A percentile compares a stretch with the other conserved stretches of the same genome.
Evolutionary conservation across 78 protist genomes (phyloP).

Genomic region (Trichosphaerium sp.): DNA sequence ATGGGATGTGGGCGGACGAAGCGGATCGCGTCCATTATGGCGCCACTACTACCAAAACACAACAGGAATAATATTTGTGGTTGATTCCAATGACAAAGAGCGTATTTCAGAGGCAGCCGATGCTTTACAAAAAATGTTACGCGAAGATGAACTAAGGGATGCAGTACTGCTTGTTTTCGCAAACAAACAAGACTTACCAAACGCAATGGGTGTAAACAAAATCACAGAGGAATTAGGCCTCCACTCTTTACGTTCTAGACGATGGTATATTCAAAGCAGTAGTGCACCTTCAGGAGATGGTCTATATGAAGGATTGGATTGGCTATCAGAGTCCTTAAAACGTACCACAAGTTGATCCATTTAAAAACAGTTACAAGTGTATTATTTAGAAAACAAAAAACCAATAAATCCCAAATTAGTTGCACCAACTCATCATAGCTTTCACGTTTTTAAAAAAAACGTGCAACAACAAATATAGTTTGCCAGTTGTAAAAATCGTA

Average conservation of each 20-base stretch:
- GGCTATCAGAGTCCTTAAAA: too few relatives aligned
- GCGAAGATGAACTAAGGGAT: constrained; percentile 60
- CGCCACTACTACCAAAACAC: constrained; percentile 48
- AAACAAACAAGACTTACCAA: constrained; percentile 73
- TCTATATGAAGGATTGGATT: too few relatives aligned
- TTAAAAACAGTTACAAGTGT: too few relatives aligned
- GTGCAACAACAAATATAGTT: too few relatives aligned
- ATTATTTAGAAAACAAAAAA: too few relatives aligned
- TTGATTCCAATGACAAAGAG: constrained; percentile 57
- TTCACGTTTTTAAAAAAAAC: too few relatives aligned
- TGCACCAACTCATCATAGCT: too few relatives aligned
- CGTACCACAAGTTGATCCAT: too few relatives aligned
- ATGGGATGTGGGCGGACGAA: constrained; percentile 87
- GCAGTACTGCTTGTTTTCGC: constrained; percentile 67
- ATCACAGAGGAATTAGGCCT: constrained; percentile 56
- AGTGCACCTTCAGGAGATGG: too few relatives aligned
- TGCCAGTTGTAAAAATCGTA: too few relatives aligned
- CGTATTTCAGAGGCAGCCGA: constrained; percentile 37
- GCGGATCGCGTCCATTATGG: constrained; percentile 72
- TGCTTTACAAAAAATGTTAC: constrained; percentile 55
- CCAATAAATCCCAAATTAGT: too few relatives aligned
- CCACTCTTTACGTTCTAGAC: constrained; percentile 21
- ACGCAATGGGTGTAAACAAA: constrained; percentile 45
- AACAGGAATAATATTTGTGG: constrained; percentile 57
- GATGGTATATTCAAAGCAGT: constrained; percentile 36